Conservation (phyloP, 1,284 basidiomycete genomes). For the Cutaneotrichosporon sp. region DNA sequence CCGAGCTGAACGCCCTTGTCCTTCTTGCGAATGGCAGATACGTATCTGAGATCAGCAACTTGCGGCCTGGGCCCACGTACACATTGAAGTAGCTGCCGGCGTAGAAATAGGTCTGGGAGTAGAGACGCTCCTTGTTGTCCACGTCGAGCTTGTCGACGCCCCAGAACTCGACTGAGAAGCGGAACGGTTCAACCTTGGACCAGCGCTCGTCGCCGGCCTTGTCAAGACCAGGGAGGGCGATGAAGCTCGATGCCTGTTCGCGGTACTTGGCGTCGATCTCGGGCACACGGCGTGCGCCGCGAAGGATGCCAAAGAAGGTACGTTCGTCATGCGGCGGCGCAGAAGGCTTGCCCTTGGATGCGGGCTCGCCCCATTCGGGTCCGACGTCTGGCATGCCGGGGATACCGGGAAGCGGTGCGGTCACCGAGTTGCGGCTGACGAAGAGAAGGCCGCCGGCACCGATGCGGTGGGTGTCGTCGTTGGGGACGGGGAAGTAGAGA, state of each 20-base stretch:
- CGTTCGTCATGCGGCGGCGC: slow-evolving; percentile 40
- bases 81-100: slow-evolving; percentile 43
- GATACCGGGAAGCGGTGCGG: slow-evolving; percentile 15
- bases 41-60: slow-evolving; percentile 56
- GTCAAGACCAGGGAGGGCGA: slow-evolving; percentile 14
- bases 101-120: slow-evolving; percentile 52
- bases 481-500: slow-evolving; percentile 64
- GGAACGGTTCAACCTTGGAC: slow-evolving; percentile 58
- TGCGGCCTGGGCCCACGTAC: slow-evolving; percentile 53
- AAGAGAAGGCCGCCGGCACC: slow-evolving; percentile 63
- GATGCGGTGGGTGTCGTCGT: slow-evolving; percentile 70
- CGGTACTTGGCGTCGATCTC: slow-evolving; percentile 35
- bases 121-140: slow-evolving; percentile 58
- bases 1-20: slow-evolving; percentile 68
- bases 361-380: slow-evolving; percentile 22
- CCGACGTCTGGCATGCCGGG: slow-evolving; percentile 41
- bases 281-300: slow-evolving; percentile 25
- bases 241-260: slow-evolving; percentile 16
- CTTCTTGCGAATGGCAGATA: slow-evolving; percentile 73
- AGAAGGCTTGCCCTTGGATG: slow-evolving; percentile 12
- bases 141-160: slow-evolving; percentile 75
- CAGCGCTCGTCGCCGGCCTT: slow-evolving; percentile 29
- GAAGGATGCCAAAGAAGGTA: slow-evolving; percentile 48
- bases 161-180: slow-evolving; percentile 85
- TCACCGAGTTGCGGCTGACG: slow-evolving; percentile 22